Evolutionary conservation across 345 rosid species (phyloP), one percentile per base, ranked within the genome.

Genomic region (Acer campestre): DNA sequence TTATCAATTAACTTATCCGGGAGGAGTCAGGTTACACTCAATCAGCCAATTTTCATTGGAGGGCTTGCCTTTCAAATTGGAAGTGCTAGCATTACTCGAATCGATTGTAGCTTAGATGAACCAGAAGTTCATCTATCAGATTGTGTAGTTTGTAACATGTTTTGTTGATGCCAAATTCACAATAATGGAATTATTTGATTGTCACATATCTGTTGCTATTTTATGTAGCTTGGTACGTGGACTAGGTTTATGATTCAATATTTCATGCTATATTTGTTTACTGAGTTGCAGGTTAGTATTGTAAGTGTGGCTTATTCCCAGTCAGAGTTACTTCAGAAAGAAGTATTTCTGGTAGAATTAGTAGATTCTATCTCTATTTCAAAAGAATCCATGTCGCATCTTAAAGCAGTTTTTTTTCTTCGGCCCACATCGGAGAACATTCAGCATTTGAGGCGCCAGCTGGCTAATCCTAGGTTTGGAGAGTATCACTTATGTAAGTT

Each of bases 241-340:
- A n/a, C 10, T 59, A 29, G 35, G 16, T 73, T 61, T 3, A 40
- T 23, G 61, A 73, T 7, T 40, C 22, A 40, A 66, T 1, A 18
- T 71, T 63, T 42, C 67, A 18, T 51, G 23, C 14, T 74, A 0
- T 74, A 10, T 61, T 59, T 68, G 13, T 65, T 44, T 62, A 68
- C 38, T 62, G 82, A 31, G 66, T 81, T 86, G 67, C 84, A 94
- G 99, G 97, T 96, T 75, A 91, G 98, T 74, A 81, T 88, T 80
- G 95, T 96, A 23, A 96, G 98, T 82, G 95, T 92, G 72, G 98
- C 79, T 66, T 96, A 96, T 80, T 91, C 99, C 17, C 98, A 96
- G 81, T 92, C 99, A 16, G 98, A 96, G 73, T 88, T 96, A 58
- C 99, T 96, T 40, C 97, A 90, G 84, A 94, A 96, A 79, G 99